Percentiles rank a stretch among this genome's conserved stretches.
phyloP scores from a whole-genome alignment of 768 basidiomycete species.

The Tephrocybe rancida region DNA sequence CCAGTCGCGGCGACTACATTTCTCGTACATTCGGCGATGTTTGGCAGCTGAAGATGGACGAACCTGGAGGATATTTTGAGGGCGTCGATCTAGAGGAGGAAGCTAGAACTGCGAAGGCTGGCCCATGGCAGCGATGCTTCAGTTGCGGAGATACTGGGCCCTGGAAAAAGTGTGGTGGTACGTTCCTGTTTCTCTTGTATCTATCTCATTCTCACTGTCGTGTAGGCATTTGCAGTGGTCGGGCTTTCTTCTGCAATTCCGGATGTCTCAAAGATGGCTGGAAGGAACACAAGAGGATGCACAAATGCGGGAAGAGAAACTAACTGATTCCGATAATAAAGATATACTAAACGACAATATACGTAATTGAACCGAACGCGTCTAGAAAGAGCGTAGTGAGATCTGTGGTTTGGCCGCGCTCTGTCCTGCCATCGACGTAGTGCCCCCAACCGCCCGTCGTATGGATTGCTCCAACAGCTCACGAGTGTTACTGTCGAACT shows the following conservation, averaged over 20 bases:
- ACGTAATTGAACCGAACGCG: background rate
- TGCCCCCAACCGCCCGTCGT: slow-evolving; percentile 68
- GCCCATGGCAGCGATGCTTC: slow-evolving; percentile 44
- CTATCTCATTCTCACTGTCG: background rate
- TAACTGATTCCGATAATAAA: background rate
- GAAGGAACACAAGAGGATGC: slow-evolving; percentile 32
- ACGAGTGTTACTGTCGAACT: slow-evolving; percentile 57
- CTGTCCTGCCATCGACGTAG: slow-evolving; percentile 30
- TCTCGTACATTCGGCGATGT: slow-evolving; percentile 36
- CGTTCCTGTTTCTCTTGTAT: slow-evolving; percentile 3
- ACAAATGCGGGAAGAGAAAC: slow-evolving; percentile 21
- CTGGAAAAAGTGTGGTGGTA: slow-evolving; percentile 44
- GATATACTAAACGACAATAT: background rate
- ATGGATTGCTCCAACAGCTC: slow-evolving; percentile 77
- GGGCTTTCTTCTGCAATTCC: slow-evolving; percentile 28
- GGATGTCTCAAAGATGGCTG: slow-evolving; percentile 30
- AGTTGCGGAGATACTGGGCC: slow-evolving; percentile 35
- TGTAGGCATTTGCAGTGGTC: slow-evolving; percentile 22
- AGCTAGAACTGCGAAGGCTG: slow-evolving; percentile 32
- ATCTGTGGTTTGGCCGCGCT: slow-evolving; percentile 70
- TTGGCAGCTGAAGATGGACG: slow-evolving; percentile 39
- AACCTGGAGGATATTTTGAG: slow-evolving; percentile 36
- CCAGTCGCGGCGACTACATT: slow-evolving; percentile 24
- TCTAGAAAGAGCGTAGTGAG: slow-evolving; percentile 69
- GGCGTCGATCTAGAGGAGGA: slow-evolving; percentile 39